Percentiles rank a stretch among this genome's conserved stretches.
These are phyloP conservation scores for Eucalyptus curtisii DNA, from an alignment of 345 rosid species.

Conservation along the genomic window DNA sequence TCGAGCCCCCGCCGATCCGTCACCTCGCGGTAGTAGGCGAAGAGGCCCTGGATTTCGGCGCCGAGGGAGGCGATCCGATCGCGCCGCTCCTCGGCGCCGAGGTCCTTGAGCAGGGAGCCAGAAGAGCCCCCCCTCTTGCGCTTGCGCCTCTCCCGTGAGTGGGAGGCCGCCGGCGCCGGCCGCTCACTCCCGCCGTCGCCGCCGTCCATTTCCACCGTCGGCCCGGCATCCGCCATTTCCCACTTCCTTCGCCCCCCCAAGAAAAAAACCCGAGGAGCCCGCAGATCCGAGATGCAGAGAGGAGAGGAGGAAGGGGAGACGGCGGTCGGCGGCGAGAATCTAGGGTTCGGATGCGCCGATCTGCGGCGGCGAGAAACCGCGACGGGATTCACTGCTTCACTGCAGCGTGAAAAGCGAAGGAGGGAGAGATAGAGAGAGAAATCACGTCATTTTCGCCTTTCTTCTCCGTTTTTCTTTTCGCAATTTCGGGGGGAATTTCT, in stretches of 20 bases:
- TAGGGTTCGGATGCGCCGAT: background rate
- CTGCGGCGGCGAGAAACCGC: background rate
- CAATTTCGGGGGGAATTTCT: background rate
- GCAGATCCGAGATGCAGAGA: background rate
- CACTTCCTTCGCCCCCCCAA: background rate
- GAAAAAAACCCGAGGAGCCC: background rate
- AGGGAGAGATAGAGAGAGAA: background rate
- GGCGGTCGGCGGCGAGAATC: background rate
- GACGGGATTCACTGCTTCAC: background rate
- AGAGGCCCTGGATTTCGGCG: slow-evolving; percentile 40
- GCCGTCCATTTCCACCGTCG: background rate
- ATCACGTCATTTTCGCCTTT: background rate
- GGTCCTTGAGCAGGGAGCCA: background rate
- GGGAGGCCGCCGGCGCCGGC: background rate
- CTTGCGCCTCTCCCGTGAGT: background rate
- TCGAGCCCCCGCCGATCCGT: slow-evolving; percentile 13
- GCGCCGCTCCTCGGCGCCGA: slow-evolving; percentile 25
- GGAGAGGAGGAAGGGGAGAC: background rate
- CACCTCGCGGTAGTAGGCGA: slow-evolving; percentile 35
- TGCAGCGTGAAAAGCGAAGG: background rate
- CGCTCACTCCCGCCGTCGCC: background rate
- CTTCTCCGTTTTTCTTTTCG: background rate
- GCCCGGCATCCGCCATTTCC: background rate
- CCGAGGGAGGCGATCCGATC: slow-evolving; percentile 24
- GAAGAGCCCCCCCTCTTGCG: slow-evolving; percentile 36